A percentile compares a stretch with the other conserved stretches of the same genome.
Conservation (phyloP, 2,329 filamentous ascomycete genomes). For the Didymella segeticola region DNA sequence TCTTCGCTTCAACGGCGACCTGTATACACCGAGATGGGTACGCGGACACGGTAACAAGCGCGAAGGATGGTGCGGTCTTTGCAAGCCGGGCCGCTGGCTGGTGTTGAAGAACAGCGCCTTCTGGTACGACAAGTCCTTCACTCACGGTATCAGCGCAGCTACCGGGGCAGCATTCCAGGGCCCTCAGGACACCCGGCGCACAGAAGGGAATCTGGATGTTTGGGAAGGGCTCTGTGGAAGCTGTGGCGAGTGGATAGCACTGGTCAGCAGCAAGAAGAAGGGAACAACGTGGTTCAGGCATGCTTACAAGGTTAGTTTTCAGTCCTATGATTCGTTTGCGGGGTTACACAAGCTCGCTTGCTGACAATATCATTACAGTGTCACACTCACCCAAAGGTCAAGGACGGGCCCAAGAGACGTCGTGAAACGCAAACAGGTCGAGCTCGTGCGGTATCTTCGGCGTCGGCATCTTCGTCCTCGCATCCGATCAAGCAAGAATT, state of each 20-base stretch:
- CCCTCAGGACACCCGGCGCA: slow-evolving; percentile 75
- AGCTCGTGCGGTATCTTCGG: slow-evolving; percentile 45
- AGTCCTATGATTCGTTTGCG: slow-evolving; percentile 20
- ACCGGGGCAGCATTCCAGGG: slow-evolving; percentile 81
- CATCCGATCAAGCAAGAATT: slow-evolving; percentile 43
- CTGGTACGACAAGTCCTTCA: slow-evolving; percentile 93
- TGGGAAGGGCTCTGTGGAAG: slow-evolving; percentile 81
- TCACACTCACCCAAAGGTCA: slow-evolving; percentile 53
- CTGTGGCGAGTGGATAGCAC: slow-evolving; percentile 80
- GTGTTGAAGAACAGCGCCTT: slow-evolving; percentile 90
- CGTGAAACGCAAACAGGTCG: slow-evolving; percentile 50
- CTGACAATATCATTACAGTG: slow-evolving; percentile 43
- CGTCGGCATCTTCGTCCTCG: slow-evolving; percentile 43
- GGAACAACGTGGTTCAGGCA: slow-evolving; percentile 92
- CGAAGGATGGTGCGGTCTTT: slow-evolving; percentile 89
- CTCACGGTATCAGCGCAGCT: slow-evolving; percentile 82
- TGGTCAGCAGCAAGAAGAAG: slow-evolving; percentile 88
- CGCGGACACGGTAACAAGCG: slow-evolving; percentile 86
- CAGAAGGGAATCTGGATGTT: slow-evolving; percentile 80
- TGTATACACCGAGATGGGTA: slow-evolving; percentile 85
- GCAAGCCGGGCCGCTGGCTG: slow-evolving; percentile 84
- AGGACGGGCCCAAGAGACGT: slow-evolving; percentile 52
- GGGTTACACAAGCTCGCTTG: slow-evolving; percentile 22
- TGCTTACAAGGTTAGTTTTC: slow-evolving; percentile 75
- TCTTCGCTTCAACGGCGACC: slow-evolving; percentile 77